These are phyloP conservation scores for Pseudozyma flocculosa DNA, from an alignment of 1,284 basidiomycete species.

Conservation along the genomic window DNA sequence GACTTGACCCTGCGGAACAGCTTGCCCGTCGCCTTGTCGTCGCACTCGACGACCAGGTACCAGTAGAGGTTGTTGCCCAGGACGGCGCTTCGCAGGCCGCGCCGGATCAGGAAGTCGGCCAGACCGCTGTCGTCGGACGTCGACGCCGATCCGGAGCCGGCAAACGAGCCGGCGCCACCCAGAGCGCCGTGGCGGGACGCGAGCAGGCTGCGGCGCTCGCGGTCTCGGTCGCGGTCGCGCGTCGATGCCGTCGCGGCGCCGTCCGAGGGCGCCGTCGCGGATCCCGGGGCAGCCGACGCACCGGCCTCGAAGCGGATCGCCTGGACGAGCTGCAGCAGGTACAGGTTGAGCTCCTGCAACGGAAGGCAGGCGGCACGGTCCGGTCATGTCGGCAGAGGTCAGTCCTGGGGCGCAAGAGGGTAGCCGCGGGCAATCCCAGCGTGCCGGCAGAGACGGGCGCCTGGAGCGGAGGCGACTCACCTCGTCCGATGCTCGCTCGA, in stretches of 20 bases:
- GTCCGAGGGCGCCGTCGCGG: background rate
- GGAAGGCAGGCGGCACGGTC: too few relatives aligned
- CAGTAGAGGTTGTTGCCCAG: slow-evolving; percentile 92
- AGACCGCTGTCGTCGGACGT: slow-evolving; percentile 26
- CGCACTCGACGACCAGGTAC: slow-evolving; percentile 94
- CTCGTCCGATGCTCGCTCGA: slow-evolving; percentile 90
- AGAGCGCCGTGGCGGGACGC: slow-evolving; percentile 6
- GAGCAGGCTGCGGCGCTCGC: slow-evolving; percentile 6
- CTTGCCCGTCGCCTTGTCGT: slow-evolving; percentile 77
- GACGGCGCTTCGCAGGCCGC: slow-evolving; percentile 77
- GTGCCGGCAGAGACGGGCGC: too few relatives aligned
- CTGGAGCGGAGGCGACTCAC: too few relatives aligned
- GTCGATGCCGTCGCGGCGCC: slow-evolving; percentile 5
- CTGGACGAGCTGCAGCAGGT: slow-evolving; percentile 93
- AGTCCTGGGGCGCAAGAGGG: too few relatives aligned
- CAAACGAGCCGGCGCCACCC: slow-evolving; percentile 15
- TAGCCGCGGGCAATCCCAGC: too few relatives aligned
- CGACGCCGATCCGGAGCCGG: background rate
- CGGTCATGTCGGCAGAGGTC: too few relatives aligned
- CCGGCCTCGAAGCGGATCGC: slow-evolving; percentile 70
- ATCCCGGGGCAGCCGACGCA: background rate
- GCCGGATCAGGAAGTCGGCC: slow-evolving; percentile 72
- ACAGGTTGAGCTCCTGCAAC: slow-evolving; percentile 81
- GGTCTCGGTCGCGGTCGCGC: slow-evolving; percentile 14
- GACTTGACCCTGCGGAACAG: slow-evolving; percentile 88